phyloP scores from a whole-genome alignment of 371 early-diverging fungal species.

The Rhizopus sp. region DNA sequence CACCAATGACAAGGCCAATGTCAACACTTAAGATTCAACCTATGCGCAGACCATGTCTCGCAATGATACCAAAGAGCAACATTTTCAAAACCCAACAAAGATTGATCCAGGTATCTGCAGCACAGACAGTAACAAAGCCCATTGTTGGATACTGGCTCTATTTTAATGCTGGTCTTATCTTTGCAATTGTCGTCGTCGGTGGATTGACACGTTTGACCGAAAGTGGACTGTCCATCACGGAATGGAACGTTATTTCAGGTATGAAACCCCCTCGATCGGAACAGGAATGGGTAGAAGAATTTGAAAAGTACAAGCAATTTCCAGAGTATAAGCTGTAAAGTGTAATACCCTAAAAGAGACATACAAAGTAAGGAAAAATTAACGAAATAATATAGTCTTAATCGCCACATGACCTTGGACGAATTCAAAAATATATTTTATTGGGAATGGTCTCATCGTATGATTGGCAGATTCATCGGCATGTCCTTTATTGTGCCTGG shows the following conservation, averaged over 20 bases:
- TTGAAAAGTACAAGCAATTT: constrained; percentile 96
- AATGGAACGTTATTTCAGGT: constrained; percentile 95
- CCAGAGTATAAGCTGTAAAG: constrained; percentile 93
- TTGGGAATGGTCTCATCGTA: constrained; percentile 97
- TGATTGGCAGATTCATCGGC: constrained; percentile 93
- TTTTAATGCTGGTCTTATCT: constrained; percentile 84
- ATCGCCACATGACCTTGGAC: constrained; percentile 84
- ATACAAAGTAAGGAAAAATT: neutral
- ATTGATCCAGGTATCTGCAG: neutral
- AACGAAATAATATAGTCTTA: constrained; percentile 62
- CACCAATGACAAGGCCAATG: neutral
- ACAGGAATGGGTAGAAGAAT: constrained; percentile 90
- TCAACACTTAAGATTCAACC: neutral
- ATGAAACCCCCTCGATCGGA: constrained; percentile 89
- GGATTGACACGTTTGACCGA: constrained; percentile 97
- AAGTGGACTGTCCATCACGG: constrained; percentile 93
- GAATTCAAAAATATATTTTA: constrained; percentile 97
- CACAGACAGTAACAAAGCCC: constrained; percentile 46
- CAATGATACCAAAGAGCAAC: neutral
- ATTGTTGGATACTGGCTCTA: constrained; percentile 94
- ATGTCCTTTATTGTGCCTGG: constrained; percentile 85
- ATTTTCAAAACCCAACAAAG: neutral
- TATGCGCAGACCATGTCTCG: neutral
- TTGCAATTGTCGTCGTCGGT: constrained; percentile 93
- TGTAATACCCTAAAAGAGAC: no score